Percentiles rank a stretch among this genome's conserved stretches.
These are phyloP conservation scores for Cystofilobasidium ferigula DNA, from an alignment of 768 basidiomycete species.

Conservation along the genomic window DNA sequence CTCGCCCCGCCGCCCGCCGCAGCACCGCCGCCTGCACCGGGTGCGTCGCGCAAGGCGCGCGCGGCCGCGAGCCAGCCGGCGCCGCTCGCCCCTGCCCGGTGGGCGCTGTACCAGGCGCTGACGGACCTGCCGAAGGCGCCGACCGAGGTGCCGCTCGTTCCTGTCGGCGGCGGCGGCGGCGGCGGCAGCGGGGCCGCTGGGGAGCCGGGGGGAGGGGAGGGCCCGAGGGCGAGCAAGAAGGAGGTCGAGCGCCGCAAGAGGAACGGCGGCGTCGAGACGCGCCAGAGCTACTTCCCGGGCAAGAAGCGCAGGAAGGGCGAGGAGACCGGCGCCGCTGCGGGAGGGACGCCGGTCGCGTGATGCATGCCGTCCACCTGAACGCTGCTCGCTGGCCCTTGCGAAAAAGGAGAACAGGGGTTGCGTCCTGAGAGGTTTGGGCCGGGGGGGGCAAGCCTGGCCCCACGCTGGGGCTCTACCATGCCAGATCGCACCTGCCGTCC, in stretches of 20 bases:
- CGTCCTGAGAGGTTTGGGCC: no score
- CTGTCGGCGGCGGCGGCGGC: background rate
- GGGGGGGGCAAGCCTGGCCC: no score
- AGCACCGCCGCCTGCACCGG: background rate
- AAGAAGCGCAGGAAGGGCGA: background rate
- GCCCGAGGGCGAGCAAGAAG: background rate
- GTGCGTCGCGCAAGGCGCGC: background rate
- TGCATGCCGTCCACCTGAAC: no score
- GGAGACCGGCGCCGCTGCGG: background rate
- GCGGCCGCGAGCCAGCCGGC: background rate
- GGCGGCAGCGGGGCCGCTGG: background rate
- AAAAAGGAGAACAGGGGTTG: no score
- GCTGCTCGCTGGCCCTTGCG: no score
- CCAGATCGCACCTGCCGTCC: background rate
- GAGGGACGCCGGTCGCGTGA: background rate
- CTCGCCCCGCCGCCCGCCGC: background rate
- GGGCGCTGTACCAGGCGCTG: slow-evolving; percentile 2
- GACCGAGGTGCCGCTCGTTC: background rate
- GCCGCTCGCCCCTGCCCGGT: background rate
- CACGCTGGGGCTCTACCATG: background rate
- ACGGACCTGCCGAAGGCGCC: background rate
- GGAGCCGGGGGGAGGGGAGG: no score
- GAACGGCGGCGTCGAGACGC: background rate
- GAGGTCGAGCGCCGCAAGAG: background rate
- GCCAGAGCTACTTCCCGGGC: background rate